Evolutionary conservation across 495 filamentous ascomycete species (phyloP).

Genomic region (Oidiodendron maius): DNA sequence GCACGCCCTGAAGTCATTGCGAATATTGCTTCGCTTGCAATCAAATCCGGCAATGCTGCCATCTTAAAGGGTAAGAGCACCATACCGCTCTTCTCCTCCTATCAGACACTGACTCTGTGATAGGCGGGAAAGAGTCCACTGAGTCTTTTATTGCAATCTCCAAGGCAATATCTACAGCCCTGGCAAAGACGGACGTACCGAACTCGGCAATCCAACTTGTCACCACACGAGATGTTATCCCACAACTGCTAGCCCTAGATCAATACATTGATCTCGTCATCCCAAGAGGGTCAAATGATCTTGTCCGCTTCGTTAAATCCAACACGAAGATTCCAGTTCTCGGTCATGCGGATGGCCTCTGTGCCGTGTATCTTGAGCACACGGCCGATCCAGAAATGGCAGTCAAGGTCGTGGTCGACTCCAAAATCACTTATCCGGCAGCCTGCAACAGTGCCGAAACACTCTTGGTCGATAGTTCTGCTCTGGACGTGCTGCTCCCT

Average conservation of each 20-base stretch:
- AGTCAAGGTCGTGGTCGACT: constrained; percentile 76
- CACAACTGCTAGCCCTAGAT: constrained; percentile 76
- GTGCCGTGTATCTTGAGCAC: constrained; percentile 78
- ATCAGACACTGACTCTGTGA: constrained; percentile 2
- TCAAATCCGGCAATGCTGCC: constrained; percentile 96
- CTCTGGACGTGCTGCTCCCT: constrained; percentile 64
- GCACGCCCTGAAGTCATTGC: constrained; percentile 97
- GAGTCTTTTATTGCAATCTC: constrained; percentile 90
- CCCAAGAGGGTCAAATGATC: constrained; percentile 86
- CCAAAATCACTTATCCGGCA: constrained; percentile 92
- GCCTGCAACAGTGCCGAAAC: constrained; percentile 93
- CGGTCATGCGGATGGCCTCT: constrained; percentile 93
- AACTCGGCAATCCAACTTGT: constrained; percentile 87
- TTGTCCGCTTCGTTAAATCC: constrained; percentile 84
- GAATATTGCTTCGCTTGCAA: constrained; percentile 93
- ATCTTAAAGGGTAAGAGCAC: constrained; percentile 95
- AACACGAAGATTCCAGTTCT: constrained; percentile 93
- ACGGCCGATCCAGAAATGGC: constrained; percentile 70
- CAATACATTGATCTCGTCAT: constrained; percentile 91
- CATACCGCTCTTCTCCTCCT: not conserved
- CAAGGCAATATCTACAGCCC: constrained; percentile 71
- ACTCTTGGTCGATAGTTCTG: constrained; percentile 72
- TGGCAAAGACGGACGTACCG: constrained; percentile 72
- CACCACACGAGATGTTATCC: constrained; percentile 81
- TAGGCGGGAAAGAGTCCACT: constrained; percentile 89